Conservation (phyloP, 129 eudicot genomes). For the Escallonia herrerae region DNA sequence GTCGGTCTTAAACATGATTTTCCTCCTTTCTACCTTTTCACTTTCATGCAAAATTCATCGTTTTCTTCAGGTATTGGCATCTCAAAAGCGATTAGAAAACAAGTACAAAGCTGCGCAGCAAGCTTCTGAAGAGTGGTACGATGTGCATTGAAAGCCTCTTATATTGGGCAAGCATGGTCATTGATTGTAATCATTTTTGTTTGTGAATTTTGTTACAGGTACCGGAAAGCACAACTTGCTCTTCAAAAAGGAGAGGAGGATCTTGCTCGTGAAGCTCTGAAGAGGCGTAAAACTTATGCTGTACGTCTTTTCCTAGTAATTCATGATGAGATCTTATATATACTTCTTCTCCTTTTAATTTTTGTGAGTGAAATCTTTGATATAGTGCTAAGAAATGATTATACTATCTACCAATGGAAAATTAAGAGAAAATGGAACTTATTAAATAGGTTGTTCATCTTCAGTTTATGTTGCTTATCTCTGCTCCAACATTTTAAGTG, state of each 20-base stretch:
- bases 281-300: constrained; percentile 38
- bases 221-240: constrained; percentile 33
- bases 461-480: no score
- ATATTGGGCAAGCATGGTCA: neutral
- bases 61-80: constrained; percentile 30
- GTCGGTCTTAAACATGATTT: neutral
- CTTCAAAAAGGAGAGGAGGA: constrained; percentile 36
- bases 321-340: no score
- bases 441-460: no score
- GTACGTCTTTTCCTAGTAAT: constrained; percentile 7
- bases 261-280: constrained; percentile 40
- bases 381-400: no score
- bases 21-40: neutral
- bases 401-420: no score
- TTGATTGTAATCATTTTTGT: neutral
- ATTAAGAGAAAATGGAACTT: no score
- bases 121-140: constrained; percentile 37
- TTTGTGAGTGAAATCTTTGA: no score
- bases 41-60: neutral
- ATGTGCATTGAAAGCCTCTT: neutral
- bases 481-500: no score
- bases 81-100: constrained; percentile 32
- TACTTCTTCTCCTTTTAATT: no score
- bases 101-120: constrained; percentile 34
- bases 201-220: constrained; percentile 13